Evolutionary conservation across 257 asterid species (phyloP), one percentile per base, ranked within the genome.

Genomic region (Oldenlandia corymbosa): DNA sequence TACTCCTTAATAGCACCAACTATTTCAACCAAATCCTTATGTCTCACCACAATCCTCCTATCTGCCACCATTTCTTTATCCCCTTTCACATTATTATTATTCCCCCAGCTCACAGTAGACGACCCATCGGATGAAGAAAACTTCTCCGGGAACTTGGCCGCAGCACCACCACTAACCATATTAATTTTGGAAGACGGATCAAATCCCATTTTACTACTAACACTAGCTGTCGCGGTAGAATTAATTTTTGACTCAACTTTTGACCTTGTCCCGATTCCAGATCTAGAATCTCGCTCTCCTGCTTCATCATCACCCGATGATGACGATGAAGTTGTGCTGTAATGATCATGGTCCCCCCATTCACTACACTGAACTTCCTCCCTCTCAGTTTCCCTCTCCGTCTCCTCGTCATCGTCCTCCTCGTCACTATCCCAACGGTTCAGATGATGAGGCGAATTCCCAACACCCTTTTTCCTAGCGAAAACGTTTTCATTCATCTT

Each of bases 361-460:
- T 93, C 99, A 53, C 99, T 87, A 71, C 97, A 93, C 79, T 85
- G 92, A 27, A 93, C 94, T 64, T 93, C 99, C 65, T 93, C 97
- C 70, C 99, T 87, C 85, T 93, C 96, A 0, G 90, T 67, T 62
- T 73, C 76, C 16, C 70, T 59, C 42, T 68, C 81, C 10, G 67
- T 65, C 21, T 68, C 58, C 43, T 65, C 77, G 27, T 67, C 74
- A 26, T 65, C 77, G 27, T 67, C 74, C 21, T 77, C 94, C 53
- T 79, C 88, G 49, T 84, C 94, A 28, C 85, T 81, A 48, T 88
- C 93, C 84, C 88, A 87, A 13, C 79, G 68, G 39, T 77, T 75
- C 62, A 60, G 49, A 67, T 62, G 76, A 53, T 17, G 82, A 31
- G 68, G 70, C 21, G 39, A 48, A 53, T 80, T 51, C 65, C 75